Percentiles rank a stretch among this genome's conserved stretches.
Conservation (phyloP, 306 rosid genomes). For the Dryas drummondii region DNA sequence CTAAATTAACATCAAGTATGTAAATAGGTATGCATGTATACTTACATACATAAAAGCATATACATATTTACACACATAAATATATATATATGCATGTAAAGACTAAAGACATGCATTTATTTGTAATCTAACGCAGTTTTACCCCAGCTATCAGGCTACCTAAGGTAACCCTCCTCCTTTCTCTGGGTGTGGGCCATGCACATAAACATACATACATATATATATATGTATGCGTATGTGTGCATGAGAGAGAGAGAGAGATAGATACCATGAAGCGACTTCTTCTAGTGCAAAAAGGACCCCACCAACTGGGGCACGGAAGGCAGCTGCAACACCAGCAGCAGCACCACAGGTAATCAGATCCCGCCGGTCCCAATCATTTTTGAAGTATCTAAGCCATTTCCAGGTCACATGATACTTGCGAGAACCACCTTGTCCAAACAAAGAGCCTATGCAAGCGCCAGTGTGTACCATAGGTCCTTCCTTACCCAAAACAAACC, state of each 20-base stretch:
- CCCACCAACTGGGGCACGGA: conserved; percentile 89
- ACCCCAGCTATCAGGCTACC: too few species aligned
- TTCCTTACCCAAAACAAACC: conserved; percentile 81
- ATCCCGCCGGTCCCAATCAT: conserved; percentile 76
- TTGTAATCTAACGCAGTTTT: too few species aligned
- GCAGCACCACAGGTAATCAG: conserved; percentile 84
- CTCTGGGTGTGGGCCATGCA: too few species aligned
- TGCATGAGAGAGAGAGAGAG: conserved; percentile 19
- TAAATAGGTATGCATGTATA: too few species aligned
- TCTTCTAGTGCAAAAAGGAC: conserved; percentile 91
- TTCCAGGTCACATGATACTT: conserved; percentile 68
- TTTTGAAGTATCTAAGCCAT: conserved; percentile 74
- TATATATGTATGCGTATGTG: too few species aligned
- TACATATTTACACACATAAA: too few species aligned
- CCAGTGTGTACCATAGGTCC: conserved; percentile 94
- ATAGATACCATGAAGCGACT: conserved; percentile 81
- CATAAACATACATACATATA: too few species aligned
- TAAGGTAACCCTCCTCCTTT: too few species aligned
- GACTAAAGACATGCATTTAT: too few species aligned
- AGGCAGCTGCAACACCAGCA: conserved; percentile 90
- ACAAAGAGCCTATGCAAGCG: conserved; percentile 71
- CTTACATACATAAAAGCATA: too few species aligned
- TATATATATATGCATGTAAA: too few species aligned
- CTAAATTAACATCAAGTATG: too few species aligned
- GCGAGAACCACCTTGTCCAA: conserved; percentile 81